Conservation (phyloP, 768 basidiomycete species). For the Leccinum broughii region DNA sequence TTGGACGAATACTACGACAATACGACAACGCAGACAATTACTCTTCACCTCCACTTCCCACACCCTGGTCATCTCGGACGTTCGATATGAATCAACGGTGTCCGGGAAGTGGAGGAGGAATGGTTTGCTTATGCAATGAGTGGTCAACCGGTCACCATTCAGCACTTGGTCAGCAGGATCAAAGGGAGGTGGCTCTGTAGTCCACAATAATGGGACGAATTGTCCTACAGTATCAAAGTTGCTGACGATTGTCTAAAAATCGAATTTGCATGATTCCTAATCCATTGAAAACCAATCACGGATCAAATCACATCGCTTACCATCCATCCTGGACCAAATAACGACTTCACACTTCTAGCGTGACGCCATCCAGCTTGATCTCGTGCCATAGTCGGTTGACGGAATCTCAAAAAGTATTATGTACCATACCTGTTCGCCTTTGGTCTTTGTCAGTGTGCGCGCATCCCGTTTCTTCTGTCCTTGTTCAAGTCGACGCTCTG, state of each 20-base stretch:
- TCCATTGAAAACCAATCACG: neutral
- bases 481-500: neutral
- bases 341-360: neutral
- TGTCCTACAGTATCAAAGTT: neutral
- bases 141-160: too few relatives aligned
- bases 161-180: neutral
- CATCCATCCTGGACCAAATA: neutral
- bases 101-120: too few relatives aligned
- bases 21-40: neutral
- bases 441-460: slow-evolving; percentile 5
- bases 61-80: neutral
- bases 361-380: neutral
- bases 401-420: neutral
- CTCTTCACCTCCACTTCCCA: neutral
- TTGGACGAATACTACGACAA: neutral
- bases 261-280: neutral
- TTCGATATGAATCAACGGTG: neutral
- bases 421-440: neutral
- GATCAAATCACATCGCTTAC: neutral
- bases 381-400: neutral
- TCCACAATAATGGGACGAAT: neutral
- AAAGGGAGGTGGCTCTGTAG: neutral
- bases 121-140: too few relatives aligned
- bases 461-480: slow-evolving; percentile 4
- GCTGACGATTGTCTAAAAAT: neutral